These are phyloP conservation scores for Fusarium sp. DNA, from an alignment of 2,329 filamentous ascomycete species.

Conservation along the genomic window DNA sequence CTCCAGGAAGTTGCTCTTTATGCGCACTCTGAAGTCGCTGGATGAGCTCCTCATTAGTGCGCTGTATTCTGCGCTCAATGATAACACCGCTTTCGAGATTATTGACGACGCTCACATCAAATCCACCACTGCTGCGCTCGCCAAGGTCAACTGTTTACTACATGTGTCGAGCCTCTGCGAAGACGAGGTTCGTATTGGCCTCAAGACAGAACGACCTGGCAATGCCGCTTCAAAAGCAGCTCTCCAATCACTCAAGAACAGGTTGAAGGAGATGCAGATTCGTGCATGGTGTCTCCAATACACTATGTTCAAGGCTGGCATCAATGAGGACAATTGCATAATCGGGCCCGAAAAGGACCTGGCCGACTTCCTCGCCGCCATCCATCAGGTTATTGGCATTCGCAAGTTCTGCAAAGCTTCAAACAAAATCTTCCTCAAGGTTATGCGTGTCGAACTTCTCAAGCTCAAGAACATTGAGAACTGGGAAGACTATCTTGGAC, in stretches of 20 bases:
- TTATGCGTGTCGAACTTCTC: slow-evolving; percentile 87
- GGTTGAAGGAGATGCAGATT: slow-evolving; percentile 86
- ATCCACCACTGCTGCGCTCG: slow-evolving; percentile 75
- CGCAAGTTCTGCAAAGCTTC: slow-evolving; percentile 86
- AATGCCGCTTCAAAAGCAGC: slow-evolving; percentile 65
- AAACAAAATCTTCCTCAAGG: slow-evolving; percentile 87
- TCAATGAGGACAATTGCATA: slow-evolving; percentile 74
- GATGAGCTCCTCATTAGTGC: slow-evolving; percentile 79
- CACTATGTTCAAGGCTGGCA: slow-evolving; percentile 77
- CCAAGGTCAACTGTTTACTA: slow-evolving; percentile 76
- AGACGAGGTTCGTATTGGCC: slow-evolving; percentile 83
- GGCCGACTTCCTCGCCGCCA: slow-evolving; percentile 79
- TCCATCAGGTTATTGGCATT: slow-evolving; percentile 85
- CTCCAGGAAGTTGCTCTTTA: slow-evolving; percentile 73
- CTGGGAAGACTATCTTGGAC: slow-evolving; percentile 86
- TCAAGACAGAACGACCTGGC: slow-evolving; percentile 67
- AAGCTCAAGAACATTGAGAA: slow-evolving; percentile 79
- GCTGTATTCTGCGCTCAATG: slow-evolving; percentile 73
- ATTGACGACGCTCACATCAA: slow-evolving; percentile 82
- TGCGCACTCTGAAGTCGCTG: slow-evolving; percentile 80
- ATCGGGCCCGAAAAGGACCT: slow-evolving; percentile 74
- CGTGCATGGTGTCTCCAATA: slow-evolving; percentile 91
- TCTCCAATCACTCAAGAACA: slow-evolving; percentile 65
- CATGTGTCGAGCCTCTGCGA: slow-evolving; percentile 85
- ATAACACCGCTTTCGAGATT: slow-evolving; percentile 79